Base-by-base conservation (phyloP, 345 rosid species). In the Litchi chinensis region DNA sequence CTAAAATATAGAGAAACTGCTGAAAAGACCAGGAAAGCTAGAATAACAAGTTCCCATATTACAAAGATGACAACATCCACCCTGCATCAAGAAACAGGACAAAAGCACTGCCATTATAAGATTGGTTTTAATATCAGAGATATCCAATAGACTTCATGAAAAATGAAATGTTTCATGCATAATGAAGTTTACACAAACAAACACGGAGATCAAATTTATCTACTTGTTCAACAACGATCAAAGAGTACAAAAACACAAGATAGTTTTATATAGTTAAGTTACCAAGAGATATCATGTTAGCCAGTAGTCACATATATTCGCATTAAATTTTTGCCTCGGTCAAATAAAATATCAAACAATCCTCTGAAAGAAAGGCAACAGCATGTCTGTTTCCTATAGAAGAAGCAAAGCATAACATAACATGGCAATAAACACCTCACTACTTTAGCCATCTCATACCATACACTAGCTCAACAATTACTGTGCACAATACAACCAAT, bases 21-120 rank as follows among this genome's bases (percentile, higher is more conserved):
- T n/a, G 98, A 92, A 83, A 92, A 95, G 65, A 95, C 97, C 86
- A 95, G 83, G 88, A 91, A 90, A 8, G 98, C 97, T 77, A 95
- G 87, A 79, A 89, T 92, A 70, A 92, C 71, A 41, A 95, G 95
- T 81, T 95, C 99, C 99, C 97, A 95, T 84, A 95, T 87, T 18
- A 93, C 98, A 69, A 92, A 95, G 65, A 93, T 79, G 81, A 89
- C 93, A 10, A 92, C 97, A 87, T 95, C 98, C 70, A 93, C 88
- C 97, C 99, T 95, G 96, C 88, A 89, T 43, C 72, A 74, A n/a
- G 65, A 73, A 79, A 40, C 5, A 44, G 46, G 7, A 37, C 28
- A 26, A 48, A 48, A n/a, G 24, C 37, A 48, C 19, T 8, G 3
- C 10, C 11, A 65, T 8, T 37, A 37, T 75, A 8, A 65, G 60